Percentiles rank a stretch among this genome's conserved stretches.
Evolutionary conservation across 805 yeast genomes (phyloP).

Genomic region (Ogataea kodamae): DNA sequence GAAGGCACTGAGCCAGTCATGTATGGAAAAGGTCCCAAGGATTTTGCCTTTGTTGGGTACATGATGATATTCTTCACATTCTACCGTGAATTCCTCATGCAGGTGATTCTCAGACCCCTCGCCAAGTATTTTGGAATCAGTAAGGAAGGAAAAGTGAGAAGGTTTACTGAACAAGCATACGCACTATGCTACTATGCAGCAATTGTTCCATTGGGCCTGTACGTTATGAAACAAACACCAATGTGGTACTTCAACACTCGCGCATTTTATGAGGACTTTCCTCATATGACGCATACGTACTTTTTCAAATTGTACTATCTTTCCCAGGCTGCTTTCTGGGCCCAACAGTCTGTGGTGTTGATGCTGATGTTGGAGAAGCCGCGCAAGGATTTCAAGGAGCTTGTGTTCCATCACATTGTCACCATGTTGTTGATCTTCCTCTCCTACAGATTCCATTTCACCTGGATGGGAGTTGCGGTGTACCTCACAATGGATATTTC

Average conservation of each 20-base stretch:
- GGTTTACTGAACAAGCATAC: conserved; percentile 94
- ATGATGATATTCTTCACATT: conserved; percentile 88
- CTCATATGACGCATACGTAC: conserved; percentile 71
- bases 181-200: conserved; percentile 75
- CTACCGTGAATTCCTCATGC: conserved; percentile 88
- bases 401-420: conserved; percentile 88
- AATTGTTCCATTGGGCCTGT: conserved; percentile 83
- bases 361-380: conserved; percentile 88
- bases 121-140: conserved; percentile 53
- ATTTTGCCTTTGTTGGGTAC: conserved; percentile 72
- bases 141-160: conserved; percentile 53
- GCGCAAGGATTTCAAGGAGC: conserved; percentile 87
- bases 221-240: conserved; percentile 79
- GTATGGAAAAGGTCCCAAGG: conserved; percentile 87
- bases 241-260: conserved; percentile 87
- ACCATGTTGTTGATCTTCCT: conserved; percentile 83
- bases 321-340: conserved; percentile 96
- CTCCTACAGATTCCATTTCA: conserved; percentile 91
- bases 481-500: conserved; percentile 95
- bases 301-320: conserved; percentile 79
- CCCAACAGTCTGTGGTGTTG: conserved; percentile 87
- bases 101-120: conserved; percentile 68
- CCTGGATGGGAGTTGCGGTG: conserved; percentile 90
- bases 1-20: conserved; percentile 50
- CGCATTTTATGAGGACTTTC: conserved; percentile 75